phyloP scores from a whole-genome alignment of 179 eudicot species.

The Silene vulgaris region DNA sequence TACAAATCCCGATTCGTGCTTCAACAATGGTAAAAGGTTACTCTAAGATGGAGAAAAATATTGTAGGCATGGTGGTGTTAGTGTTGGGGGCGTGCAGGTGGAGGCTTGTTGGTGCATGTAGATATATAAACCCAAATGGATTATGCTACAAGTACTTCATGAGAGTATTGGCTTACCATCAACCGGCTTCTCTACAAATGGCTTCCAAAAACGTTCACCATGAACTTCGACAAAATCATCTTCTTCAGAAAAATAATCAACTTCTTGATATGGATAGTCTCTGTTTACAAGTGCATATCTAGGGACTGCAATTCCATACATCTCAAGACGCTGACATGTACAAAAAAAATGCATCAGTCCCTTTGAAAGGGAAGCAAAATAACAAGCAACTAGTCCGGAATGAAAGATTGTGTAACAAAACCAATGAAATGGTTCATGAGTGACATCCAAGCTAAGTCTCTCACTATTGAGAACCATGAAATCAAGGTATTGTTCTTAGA shows the following conservation, averaged over 20 bases:
- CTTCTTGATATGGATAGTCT: conserved; percentile 67
- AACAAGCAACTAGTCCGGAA: neutral
- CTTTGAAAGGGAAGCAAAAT: conserved; percentile 5
- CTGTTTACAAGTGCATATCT: conserved; percentile 89
- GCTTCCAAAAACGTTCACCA: conserved; percentile 87
- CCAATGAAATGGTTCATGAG: neutral
- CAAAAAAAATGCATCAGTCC: conserved; percentile 19
- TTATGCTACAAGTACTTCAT: neutral
- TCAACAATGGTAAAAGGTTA: no score
- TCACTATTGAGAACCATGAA: neutral
- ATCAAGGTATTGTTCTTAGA: neutral
- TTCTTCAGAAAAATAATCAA: conserved; percentile 87
- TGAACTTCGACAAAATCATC: conserved; percentile 93
- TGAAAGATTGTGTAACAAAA: neutral
- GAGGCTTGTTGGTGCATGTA: neutral
- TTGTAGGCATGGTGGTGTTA: no score
- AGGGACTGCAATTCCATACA: conserved; percentile 88
- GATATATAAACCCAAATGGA: neutral
- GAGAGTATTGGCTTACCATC: conserved; percentile 47
- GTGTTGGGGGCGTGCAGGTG: neutral
- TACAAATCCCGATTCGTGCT: no score
- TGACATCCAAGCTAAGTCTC: neutral
- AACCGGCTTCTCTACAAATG: conserved; percentile 98
- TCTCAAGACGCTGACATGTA: conserved; percentile 62
- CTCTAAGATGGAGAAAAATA: no score